Evolutionary conservation across 2,329 filamentous ascomycete genomes (phyloP).

Genomic region (Fusarium equiseti): DNA sequence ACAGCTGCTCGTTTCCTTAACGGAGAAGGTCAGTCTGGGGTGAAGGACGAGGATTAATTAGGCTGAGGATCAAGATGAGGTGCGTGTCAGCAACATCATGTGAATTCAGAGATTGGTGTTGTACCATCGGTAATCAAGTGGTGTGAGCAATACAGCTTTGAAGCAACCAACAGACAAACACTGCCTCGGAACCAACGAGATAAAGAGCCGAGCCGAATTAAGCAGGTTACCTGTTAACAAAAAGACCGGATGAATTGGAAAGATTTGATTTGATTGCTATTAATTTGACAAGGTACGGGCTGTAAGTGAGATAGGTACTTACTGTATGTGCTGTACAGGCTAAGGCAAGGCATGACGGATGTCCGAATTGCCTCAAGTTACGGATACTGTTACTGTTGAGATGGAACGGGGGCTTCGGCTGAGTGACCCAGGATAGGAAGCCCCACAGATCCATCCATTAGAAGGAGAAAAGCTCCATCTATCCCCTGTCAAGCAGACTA

Average conservation of each 20-base stretch:
- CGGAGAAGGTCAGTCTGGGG: background rate
- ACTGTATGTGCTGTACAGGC: slow-evolving; percentile 6
- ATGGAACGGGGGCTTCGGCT: slow-evolving; percentile 41
- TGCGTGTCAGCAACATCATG: slow-evolving; percentile 40
- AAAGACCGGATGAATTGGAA: slow-evolving; percentile 16
- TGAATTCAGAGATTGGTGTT: slow-evolving; percentile 40
- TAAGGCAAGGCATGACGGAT: slow-evolving; percentile 15
- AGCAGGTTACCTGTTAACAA: background rate
- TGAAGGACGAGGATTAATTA: background rate
- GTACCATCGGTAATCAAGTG: slow-evolving; percentile 26
- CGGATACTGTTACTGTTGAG: slow-evolving; percentile 9
- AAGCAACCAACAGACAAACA: background rate
- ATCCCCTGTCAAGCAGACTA: slow-evolving; percentile 35
- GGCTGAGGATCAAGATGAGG: slow-evolving; percentile 24
- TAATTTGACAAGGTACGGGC: slow-evolving; percentile 1
- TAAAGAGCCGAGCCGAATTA: slow-evolving; percentile 6
- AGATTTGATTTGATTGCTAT: background rate
- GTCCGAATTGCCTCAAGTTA: slow-evolving; percentile 46
- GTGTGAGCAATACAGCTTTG: slow-evolving; percentile 18
- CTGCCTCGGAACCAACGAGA: background rate
- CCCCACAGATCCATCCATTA: slow-evolving; percentile 34
- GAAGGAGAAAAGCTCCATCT: background rate
- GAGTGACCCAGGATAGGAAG: slow-evolving; percentile 41
- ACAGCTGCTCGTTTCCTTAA: background rate
- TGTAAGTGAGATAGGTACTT: background rate